These are phyloP conservation scores for Chalaropsis thielavioides DNA, from an alignment of 2,329 filamentous ascomycete genomes.

Conservation along the genomic window DNA sequence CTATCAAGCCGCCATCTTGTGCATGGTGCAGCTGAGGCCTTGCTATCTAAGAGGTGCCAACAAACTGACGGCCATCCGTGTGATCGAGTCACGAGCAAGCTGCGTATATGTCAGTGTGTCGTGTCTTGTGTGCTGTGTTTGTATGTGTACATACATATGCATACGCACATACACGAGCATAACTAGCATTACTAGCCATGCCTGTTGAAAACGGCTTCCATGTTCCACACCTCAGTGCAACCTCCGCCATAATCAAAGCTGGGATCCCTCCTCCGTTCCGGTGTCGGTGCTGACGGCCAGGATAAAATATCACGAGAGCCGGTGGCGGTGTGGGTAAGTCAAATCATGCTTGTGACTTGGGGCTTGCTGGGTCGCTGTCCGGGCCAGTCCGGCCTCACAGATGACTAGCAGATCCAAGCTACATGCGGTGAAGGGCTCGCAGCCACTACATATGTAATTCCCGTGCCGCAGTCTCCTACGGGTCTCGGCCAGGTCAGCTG, in stretches of 20 bases:
- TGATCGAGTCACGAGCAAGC: not conserved
- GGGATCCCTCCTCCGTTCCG: constrained; percentile 1
- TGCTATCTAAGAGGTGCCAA: not conserved
- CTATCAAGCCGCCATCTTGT: too few relatives aligned
- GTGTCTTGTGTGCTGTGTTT: not conserved
- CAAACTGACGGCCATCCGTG: not conserved
- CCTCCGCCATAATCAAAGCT: not conserved
- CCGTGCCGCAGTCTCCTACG: not conserved
- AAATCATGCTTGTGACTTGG: not conserved
- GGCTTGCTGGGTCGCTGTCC: not conserved
- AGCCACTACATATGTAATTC: not conserved
- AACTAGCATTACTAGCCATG: not conserved
- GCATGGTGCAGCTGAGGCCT: not conserved
- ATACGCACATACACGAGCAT: not conserved
- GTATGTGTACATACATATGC: not conserved
- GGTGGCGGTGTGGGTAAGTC: not conserved
- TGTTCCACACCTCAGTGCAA: not conserved
- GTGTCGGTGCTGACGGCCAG: not conserved
- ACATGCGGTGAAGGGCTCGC: not conserved
- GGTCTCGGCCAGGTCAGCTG: not conserved
- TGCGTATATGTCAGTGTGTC: not conserved
- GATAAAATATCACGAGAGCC: not conserved
- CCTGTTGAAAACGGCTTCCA: not conserved
- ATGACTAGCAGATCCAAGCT: not conserved
- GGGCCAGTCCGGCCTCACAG: not conserved